Evolutionary conservation across 495 filamentous ascomycete genomes (phyloP), one percentile per base, ranked within the genome.

Genomic region (Opeltia flavorubescens): DNA sequence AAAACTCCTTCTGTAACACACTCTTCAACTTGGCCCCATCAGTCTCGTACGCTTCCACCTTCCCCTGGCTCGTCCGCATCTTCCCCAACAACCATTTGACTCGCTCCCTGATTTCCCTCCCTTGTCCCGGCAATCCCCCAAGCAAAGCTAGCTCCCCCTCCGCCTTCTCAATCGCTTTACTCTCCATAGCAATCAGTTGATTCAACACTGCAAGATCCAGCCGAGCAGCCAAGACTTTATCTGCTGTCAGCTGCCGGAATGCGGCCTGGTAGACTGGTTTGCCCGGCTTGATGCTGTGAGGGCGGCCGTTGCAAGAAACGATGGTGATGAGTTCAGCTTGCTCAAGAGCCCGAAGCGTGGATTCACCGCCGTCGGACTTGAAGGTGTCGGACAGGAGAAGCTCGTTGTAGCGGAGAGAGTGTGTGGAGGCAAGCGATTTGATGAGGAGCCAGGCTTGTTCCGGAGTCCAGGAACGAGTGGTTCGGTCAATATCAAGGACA

Each of bases 391-490:
- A 72, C 1, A 94, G 70, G 2, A 95, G 66, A 12, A 94, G 65
- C 51, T 88, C 83, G 67, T 87, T 89, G 66, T 94, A 96, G 0
- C 80, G 70, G 0, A 95, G 64, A 8, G 55, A 58, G 6, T 79
- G 75, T 13, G 73, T 63, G 5, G 63, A 46, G 0, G 83, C 80
- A 12, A 98, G 72, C 6, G 69, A 59, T 55, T 82, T 86, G 59
- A 96, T 79, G 1, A 98, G 64, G 47, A 81, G 72, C 91, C 91
- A 98, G 0, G 86, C 91, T 62, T 95, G 91, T 58, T 89, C 78
- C 21, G 74, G 67, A 1, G 73, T 78, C 86, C 86, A 98, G 44
- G 75, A 63, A 45, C 70, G 67, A 36, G 49, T 29, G 44, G n/a
- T 27, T 29, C 63, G 26, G 30, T 64, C 61, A 36, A 72, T 67